A percentile compares a stretch with the other conserved stretches of the same genome.
These are phyloP conservation scores for Ustilago bromivora DNA, from an alignment of 1,284 basidiomycete genomes.

Conservation along the genomic window DNA sequence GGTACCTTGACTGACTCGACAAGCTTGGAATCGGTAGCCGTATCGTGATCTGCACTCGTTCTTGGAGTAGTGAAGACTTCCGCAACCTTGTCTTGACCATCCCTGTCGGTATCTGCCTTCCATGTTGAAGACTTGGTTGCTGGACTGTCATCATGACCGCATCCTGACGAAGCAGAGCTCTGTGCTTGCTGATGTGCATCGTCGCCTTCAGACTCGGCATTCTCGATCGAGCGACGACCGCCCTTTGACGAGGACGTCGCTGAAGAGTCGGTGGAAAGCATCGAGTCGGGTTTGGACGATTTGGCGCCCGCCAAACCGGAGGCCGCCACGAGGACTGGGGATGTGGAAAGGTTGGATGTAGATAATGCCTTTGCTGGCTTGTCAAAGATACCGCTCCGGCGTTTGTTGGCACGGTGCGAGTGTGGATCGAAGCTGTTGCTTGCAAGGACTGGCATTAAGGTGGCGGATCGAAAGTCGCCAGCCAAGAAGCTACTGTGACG, in stretches of 20 bases:
- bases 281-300: slow-evolving; percentile 33
- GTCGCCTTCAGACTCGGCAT: slow-evolving; percentile 42
- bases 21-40: neutral
- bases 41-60: slow-evolving; percentile 30
- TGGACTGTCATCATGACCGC: slow-evolving; percentile 22
- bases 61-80: slow-evolving; percentile 38
- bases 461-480: slow-evolving; percentile 27
- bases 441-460: slow-evolving; percentile 38
- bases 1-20: neutral
- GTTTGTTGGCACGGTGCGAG: neutral
- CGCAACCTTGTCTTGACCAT: neutral
- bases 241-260: slow-evolving; percentile 38
- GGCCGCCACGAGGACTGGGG: slow-evolving; percentile 3
- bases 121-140: slow-evolving; percentile 1
- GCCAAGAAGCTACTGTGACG: slow-evolving; percentile 49
- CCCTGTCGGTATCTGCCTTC: neutral
- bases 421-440: slow-evolving; percentile 33
- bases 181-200: slow-evolving; percentile 26
- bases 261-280: slow-evolving; percentile 43
- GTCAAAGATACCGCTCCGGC: slow-evolving; percentile 16
- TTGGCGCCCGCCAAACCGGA: neutral
- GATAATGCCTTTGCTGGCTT: neutral
- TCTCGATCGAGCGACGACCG: slow-evolving; percentile 27
- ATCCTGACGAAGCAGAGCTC: slow-evolving; percentile 38
- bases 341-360: slow-evolving; percentile 1